Evolutionary conservation across 2,329 filamentous ascomycete genomes (phyloP), one percentile per base, ranked within the genome.

Genomic region (Aspergillus glaucus): DNA sequence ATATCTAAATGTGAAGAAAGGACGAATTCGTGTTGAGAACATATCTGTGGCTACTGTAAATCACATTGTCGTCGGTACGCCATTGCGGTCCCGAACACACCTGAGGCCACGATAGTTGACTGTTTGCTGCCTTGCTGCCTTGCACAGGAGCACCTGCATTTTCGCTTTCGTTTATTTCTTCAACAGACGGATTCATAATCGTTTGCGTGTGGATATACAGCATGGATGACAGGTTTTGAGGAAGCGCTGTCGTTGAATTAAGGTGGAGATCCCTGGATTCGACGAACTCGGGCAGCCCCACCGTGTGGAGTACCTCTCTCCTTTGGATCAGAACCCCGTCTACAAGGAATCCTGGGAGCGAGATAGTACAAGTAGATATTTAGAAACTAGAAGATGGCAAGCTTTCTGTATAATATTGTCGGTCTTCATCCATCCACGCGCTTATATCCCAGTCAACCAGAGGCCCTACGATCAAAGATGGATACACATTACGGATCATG

Each of bases 1-100:
- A 73, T 63, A 42, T 66, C 58, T 2, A 71, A 48, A 50, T 75
- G 72, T 3, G 63, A 67, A 30, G 62, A 58, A 3, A 75, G 57
- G 24, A 71, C 54, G 2, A 55, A 63, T n/a, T 72, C 66, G 52
- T 74, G 71, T 36, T 66, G 68, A 10, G 62, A 55, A 48, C 70
- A 70, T 19, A 73, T 56, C 70, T 73, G 43, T 32, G n/a, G n/a
- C 15, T 8, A 30, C 17, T 15, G 21, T 17, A 12, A 30, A 26
- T 28, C 10, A 10, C 26, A 30, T 30, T 3, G 26, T 12, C 26
- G 26, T 30, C 26, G 26, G 12, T 30, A 30, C 26, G 26, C 26
- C 15, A 12, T 15, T 15, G 7, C 12, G 15, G 4, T 15, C 30
- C 3, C 12, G 3, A n/a, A 24, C 56, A 48, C 48, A 60, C 57